These are phyloP conservation scores for Lyophyllum decastes DNA, from an alignment of 768 basidiomycete species.

Conservation along the genomic window DNA sequence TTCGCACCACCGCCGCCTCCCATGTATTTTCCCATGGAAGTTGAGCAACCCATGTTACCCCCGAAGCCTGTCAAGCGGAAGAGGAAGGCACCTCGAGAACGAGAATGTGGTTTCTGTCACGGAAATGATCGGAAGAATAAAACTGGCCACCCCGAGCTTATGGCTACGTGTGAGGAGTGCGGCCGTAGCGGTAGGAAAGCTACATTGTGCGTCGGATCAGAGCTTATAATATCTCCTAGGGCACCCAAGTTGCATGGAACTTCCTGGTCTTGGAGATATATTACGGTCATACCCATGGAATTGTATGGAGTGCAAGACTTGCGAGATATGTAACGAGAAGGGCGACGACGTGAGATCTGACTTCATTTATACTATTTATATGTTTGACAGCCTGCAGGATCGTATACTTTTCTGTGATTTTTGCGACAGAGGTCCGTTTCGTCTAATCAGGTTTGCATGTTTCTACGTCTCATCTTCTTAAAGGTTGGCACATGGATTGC, in stretches of 20 bases:
- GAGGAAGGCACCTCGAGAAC: constrained; percentile 51
- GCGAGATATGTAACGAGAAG: constrained; percentile 83
- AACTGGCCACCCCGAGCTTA: constrained; percentile 54
- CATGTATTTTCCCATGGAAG: constrained; percentile 51
- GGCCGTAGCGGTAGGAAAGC: constrained; percentile 71
- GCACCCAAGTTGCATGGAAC: constrained; percentile 85
- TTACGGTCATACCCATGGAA: constrained; percentile 80
- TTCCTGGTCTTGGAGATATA: constrained; percentile 55
- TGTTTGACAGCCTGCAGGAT: constrained; percentile 45
- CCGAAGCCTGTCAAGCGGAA: constrained; percentile 50
- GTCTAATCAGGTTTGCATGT: constrained; percentile 13
- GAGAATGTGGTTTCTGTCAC: constrained; percentile 78
- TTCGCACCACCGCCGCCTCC: constrained; percentile 68
- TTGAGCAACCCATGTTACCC: constrained; percentile 40
- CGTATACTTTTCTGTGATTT: constrained; percentile 89
- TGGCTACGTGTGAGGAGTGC: constrained; percentile 83
- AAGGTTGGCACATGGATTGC: constrained; percentile 87
- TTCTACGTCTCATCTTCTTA: not conserved
- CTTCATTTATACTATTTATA: not conserved
- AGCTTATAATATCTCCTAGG: constrained; percentile 40
- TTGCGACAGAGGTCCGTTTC: constrained; percentile 79
- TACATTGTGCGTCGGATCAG: not conserved
- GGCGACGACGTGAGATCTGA: constrained; percentile 79
- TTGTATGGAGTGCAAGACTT: constrained; percentile 91
- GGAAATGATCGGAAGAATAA: constrained; percentile 66